phyloP scores from a whole-genome alignment of 768 basidiomycete genomes.

The Gloeophyllum trabeum region DNA sequence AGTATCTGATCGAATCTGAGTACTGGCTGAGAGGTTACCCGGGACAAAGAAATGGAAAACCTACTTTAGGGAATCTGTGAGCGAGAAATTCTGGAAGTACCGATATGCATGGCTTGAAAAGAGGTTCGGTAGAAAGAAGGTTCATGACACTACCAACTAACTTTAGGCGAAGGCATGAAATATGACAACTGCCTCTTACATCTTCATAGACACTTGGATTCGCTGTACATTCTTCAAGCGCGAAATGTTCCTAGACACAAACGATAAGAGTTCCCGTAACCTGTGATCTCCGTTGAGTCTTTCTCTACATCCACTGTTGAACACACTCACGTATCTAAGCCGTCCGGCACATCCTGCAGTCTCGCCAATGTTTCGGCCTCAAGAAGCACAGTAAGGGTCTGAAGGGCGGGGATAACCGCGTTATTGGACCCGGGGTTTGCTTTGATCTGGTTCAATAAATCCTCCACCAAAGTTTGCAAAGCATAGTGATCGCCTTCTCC shows the following conservation, averaged over 20 bases:
- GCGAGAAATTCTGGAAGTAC: constrained; percentile 51
- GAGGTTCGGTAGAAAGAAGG: constrained; percentile 38
- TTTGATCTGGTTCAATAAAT: constrained; percentile 45
- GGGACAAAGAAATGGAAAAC: constrained; percentile 14
- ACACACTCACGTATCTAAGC: too few species aligned
- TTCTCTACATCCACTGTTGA: too few species aligned
- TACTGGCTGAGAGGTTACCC: too few species aligned
- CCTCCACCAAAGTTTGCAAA: constrained; percentile 38
- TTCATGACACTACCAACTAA: constrained; percentile 43
- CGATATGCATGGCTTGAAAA: constrained; percentile 32
- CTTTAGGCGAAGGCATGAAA: neutral
- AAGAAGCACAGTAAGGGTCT: constrained; percentile 63
- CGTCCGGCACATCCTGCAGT: constrained; percentile 37
- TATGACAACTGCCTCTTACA: constrained; percentile 34
- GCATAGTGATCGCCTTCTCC: constrained; percentile 25
- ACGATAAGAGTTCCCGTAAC: too few species aligned
- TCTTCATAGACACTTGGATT: constrained; percentile 72
- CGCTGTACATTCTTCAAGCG: constrained; percentile 78
- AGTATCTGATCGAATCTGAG: constrained; percentile 66
- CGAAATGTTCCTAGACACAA: constrained; percentile 50
- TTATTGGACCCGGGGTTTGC: constrained; percentile 50
- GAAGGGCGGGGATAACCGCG: constrained; percentile 73
- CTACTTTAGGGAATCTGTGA: constrained; percentile 75
- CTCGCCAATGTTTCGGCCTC: constrained; percentile 51
- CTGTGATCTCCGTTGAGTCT: too few species aligned